phyloP scores from a whole-genome alignment of 2,329 filamentous ascomycete species.

The Furcasterigmium furcatum region DNA sequence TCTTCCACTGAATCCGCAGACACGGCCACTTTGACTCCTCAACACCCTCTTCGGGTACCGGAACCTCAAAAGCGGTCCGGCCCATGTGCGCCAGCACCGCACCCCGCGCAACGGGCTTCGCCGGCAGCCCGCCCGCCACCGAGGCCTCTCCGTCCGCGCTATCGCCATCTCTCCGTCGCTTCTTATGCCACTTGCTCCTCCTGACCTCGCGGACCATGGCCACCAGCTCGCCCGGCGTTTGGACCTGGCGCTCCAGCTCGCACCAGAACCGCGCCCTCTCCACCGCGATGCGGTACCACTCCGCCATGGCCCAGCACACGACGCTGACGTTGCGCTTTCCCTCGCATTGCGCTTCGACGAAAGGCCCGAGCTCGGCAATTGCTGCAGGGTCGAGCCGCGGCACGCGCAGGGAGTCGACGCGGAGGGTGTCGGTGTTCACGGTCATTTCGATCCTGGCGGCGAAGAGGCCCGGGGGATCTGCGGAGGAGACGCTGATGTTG shows the following conservation, averaged over 20 bases:
- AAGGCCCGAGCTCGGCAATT: constrained; percentile 53
- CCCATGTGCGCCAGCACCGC: constrained; percentile 54
- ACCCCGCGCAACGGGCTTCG: constrained; percentile 21
- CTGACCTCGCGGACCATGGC: constrained; percentile 25
- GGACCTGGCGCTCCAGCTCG: constrained; percentile 45
- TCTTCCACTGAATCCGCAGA: constrained; percentile 58
- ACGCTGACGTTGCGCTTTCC: constrained; percentile 53
- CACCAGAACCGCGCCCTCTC: constrained; percentile 63
- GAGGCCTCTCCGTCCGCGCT: constrained; percentile 17
- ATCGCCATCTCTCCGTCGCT: constrained; percentile 12
- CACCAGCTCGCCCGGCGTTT: constrained; percentile 24
- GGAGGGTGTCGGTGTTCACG: constrained; percentile 50
- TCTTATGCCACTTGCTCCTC: constrained; percentile 14
- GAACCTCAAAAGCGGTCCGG: constrained; percentile 43
- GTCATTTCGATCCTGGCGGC: constrained; percentile 54
- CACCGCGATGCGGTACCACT: constrained; percentile 61
- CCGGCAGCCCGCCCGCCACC: constrained; percentile 14
- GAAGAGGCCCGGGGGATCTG: constrained; percentile 51
- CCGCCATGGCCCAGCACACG: constrained; percentile 64
- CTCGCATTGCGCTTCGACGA: constrained; percentile 40
- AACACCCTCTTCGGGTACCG: constrained; percentile 27
- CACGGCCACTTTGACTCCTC: constrained; percentile 29
- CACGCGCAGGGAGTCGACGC: constrained; percentile 51
- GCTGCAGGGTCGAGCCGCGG: constrained; percentile 55
- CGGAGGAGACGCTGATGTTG: constrained; percentile 47